These are phyloP conservation scores for Rhipidocladum racemiflorum DNA, from an alignment of 176 grass and related monocot species.

Conservation along the genomic window DNA sequence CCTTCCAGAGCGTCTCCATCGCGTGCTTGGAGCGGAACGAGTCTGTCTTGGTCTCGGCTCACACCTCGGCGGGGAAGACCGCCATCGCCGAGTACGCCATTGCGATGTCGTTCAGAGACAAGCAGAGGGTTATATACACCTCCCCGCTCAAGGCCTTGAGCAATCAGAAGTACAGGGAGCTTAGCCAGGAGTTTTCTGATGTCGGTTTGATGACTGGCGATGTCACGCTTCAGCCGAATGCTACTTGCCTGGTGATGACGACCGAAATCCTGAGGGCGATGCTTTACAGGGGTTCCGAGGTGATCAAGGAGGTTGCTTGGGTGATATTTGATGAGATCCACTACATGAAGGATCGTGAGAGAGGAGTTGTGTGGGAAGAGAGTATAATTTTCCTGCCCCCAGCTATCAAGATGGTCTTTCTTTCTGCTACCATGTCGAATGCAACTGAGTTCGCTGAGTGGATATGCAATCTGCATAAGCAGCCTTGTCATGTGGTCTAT, in stretches of 20 bases:
- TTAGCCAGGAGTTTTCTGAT: constrained; percentile 88
- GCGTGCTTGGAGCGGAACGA: constrained; percentile 90
- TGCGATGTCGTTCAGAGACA: constrained; percentile 92
- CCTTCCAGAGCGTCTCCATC: constrained; percentile 82
- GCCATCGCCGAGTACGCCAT: constrained; percentile 90
- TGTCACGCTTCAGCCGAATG: constrained; percentile 87
- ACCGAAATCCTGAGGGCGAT: constrained; percentile 95
- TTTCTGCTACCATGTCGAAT: constrained; percentile 97
- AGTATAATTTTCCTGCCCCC: constrained; percentile 94
- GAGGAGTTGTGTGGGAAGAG: constrained; percentile 96
- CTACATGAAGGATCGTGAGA: constrained; percentile 99
- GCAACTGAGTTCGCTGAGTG: constrained; percentile 98
- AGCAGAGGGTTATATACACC: constrained; percentile 93
- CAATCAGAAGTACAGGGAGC: constrained; percentile 98
- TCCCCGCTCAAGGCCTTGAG: constrained; percentile 92
- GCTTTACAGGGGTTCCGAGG: constrained; percentile 95
- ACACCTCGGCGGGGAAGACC: constrained; percentile 95
- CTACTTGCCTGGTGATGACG: constrained; percentile 94
- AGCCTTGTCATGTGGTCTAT: constrained; percentile 96
- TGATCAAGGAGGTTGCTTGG: constrained; percentile 97
- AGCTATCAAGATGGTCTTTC: constrained; percentile 98
- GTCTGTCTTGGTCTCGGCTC: constrained; percentile 85
- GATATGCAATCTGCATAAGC: constrained; percentile 94
- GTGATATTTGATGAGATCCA: constrained; percentile 99
- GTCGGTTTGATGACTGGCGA: constrained; percentile 95